Percentiles rank a stretch among this genome's conserved stretches.
Conservation (phyloP, 2,329 filamentous ascomycete genomes). For the Pestalotiopsis sp. region DNA sequence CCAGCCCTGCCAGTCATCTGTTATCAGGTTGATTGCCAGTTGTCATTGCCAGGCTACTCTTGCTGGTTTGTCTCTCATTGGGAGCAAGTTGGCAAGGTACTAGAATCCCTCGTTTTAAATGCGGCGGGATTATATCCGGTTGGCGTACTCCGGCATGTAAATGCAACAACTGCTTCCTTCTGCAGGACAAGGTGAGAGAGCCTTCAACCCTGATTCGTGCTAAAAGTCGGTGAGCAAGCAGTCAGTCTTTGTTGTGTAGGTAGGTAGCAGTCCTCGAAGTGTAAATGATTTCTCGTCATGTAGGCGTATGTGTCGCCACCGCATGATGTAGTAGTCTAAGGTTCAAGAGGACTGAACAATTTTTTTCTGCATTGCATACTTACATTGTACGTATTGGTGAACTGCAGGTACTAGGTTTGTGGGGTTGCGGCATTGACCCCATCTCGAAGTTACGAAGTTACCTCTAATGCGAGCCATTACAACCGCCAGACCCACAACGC, state of each 20-base stretch:
- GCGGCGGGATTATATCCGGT: slow-evolving; percentile 2
- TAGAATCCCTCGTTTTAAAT: slow-evolving; percentile 4
- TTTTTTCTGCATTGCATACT: background rate
- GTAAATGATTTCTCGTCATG: background rate
- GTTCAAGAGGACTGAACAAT: background rate
- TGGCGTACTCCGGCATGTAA: background rate
- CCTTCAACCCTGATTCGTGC: slow-evolving; percentile 10
- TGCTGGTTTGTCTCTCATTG: background rate
- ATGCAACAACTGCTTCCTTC: background rate
- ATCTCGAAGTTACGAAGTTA: background rate
- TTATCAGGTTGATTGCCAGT: too few relatives aligned
- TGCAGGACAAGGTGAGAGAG: slow-evolving; percentile 10
- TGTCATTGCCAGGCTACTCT: background rate
- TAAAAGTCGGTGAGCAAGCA: slow-evolving; percentile 16
- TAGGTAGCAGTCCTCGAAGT: background rate
- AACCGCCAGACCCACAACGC: background rate
- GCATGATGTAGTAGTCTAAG: background rate
- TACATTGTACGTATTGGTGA: too few relatives aligned
- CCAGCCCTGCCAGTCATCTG: background rate
- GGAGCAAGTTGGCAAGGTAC: background rate
- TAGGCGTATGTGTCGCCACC: background rate
- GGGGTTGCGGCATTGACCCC: background rate
- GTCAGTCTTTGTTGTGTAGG: background rate
- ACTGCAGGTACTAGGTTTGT: background rate
- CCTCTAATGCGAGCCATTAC: background rate